phyloP scores from a whole-genome alignment of 1,284 basidiomycete species.

The Puccinia sorghi region DNA sequence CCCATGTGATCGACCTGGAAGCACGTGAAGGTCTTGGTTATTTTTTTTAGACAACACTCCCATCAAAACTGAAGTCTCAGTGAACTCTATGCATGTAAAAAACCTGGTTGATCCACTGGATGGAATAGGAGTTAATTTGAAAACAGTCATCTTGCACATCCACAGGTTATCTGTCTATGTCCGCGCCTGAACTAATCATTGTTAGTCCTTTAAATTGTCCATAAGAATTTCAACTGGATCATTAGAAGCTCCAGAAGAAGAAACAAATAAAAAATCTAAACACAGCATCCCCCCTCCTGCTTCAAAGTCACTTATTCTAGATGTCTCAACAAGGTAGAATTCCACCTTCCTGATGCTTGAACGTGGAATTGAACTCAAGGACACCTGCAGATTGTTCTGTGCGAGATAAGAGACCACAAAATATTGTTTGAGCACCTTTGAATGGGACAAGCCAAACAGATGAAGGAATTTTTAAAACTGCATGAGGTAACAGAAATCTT shows the following conservation, averaged over 20 bases:
- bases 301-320: background rate
- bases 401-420: background rate
- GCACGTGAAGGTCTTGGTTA: background rate
- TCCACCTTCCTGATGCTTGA: slow-evolving; percentile 10
- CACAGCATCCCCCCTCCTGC: background rate
- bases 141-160: background rate
- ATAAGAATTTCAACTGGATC: background rate
- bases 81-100: no score
- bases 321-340: background rate
- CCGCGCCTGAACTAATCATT: background rate
- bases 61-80: background rate
- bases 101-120: background rate
- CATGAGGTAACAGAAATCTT: background rate
- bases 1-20: background rate
- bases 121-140: background rate
- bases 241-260: background rate
- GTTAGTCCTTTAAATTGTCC: background rate
- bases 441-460: background rate
- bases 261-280: background rate
- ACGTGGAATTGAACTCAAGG: background rate
- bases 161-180: background rate
- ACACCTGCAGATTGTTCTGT: background rate
- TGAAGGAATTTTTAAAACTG: slow-evolving; percentile 2
- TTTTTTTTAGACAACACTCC: background rate
- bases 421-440: background rate